These are phyloP conservation scores for Venturia effusa DNA, from an alignment of 2,329 filamentous ascomycete genomes.

Conservation along the genomic window DNA sequence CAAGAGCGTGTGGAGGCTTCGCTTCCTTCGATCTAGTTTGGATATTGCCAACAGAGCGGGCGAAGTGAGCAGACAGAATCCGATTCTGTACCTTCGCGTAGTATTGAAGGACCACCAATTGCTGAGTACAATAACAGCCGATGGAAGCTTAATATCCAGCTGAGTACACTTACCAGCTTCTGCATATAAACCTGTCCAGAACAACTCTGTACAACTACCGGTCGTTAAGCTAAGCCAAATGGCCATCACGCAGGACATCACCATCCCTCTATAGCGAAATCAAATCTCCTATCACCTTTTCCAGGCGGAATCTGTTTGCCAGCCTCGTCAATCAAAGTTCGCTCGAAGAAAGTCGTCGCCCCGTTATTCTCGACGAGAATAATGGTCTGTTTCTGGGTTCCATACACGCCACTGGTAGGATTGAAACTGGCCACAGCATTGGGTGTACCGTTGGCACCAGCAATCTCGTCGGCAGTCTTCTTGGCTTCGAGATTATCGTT, in stretches of 20 bases:
- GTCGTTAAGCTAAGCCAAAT: not conserved
- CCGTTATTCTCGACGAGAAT: constrained; percentile 46
- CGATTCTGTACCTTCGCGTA: not conserved
- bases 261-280: constrained; percentile 38
- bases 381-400: constrained; percentile 54
- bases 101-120: not conserved
- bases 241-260: constrained; percentile 10
- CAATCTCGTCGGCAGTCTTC: constrained; percentile 28
- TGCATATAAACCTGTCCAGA: not conserved
- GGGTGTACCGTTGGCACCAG: constrained; percentile 20
- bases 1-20: not conserved
- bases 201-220: not conserved
- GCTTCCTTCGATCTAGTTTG: not conserved
- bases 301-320: constrained; percentile 35
- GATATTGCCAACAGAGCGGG: not conserved
- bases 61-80: not conserved
- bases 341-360: constrained; percentile 49
- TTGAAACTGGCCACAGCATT: constrained; percentile 20
- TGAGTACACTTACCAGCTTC: not conserved
- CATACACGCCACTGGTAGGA: constrained; percentile 43
- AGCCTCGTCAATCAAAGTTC: constrained; percentile 47
- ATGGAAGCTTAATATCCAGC: not conserved
- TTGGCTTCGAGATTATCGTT: constrained; percentile 30
- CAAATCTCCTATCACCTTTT: constrained; percentile 36
- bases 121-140: not conserved